Evolutionary conservation across 1,139 yeast species (phyloP).

Genomic region (Suhomyces taliae): DNA sequence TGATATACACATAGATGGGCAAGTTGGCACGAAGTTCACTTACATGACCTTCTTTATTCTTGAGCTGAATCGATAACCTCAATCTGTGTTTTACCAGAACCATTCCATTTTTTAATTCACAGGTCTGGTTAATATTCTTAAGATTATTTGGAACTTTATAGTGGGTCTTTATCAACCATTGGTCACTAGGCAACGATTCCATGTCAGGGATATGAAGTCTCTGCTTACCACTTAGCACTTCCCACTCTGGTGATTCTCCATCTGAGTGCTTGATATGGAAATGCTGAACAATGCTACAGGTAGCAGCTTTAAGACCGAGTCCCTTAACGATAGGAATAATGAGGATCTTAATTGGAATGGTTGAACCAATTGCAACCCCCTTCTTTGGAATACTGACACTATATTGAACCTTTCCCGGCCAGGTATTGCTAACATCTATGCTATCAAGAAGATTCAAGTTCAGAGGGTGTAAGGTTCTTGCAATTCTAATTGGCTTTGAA

Average conservation of each 20-base stretch:
- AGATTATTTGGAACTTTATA: slow-evolving; percentile 54
- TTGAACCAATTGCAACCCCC: slow-evolving; percentile 62
- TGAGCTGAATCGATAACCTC: slow-evolving; percentile 53
- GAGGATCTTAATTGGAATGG: slow-evolving; percentile 50
- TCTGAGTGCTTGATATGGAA: slow-evolving; percentile 38
- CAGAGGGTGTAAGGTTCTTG: slow-evolving; percentile 54
- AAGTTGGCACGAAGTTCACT: slow-evolving; percentile 70
- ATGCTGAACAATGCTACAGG: slow-evolving; percentile 54
- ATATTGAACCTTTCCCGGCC: slow-evolving; percentile 68
- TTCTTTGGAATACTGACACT: slow-evolving; percentile 55
- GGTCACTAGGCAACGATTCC: slow-evolving; percentile 39
- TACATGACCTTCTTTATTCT: slow-evolving; percentile 62
- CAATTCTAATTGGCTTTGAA: slow-evolving; percentile 35
- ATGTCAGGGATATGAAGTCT: slow-evolving; percentile 27
- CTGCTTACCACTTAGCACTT: slow-evolving; percentile 35
- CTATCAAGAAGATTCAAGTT: slow-evolving; percentile 53
- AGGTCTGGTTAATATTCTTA: slow-evolving; percentile 56
- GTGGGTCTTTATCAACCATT: slow-evolving; percentile 51
- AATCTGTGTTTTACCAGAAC: slow-evolving; percentile 63
- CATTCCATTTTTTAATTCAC: slow-evolving; percentile 48
- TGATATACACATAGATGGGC: slow-evolving; percentile 59
- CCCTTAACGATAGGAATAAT: slow-evolving; percentile 64
- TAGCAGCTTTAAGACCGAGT: slow-evolving; percentile 47
- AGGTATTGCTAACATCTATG: slow-evolving; percentile 58
- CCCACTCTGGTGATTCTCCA: slow-evolving; percentile 47